Conservation (phyloP, 768 basidiomycete species). For the Suillus subaureus region DNA sequence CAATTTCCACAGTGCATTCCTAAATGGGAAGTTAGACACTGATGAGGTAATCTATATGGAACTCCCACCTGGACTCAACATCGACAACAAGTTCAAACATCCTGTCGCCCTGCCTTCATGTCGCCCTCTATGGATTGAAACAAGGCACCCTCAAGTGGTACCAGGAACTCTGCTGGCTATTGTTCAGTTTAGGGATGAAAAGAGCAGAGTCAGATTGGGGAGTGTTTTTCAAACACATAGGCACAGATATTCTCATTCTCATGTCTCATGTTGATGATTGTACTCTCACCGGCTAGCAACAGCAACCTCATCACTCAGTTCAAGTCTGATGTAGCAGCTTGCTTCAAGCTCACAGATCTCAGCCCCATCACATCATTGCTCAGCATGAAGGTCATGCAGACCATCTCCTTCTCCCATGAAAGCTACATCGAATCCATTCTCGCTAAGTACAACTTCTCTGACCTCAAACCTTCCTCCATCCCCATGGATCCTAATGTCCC, state of each 20-base stretch:
- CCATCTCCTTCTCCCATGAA: too few relatives aligned
- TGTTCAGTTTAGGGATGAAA: neutral
- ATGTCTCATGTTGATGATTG: slow-evolving; percentile 7
- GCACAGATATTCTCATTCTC: neutral
- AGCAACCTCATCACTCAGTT: neutral
- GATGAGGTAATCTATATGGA: slow-evolving; percentile 15
- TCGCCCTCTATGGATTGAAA: slow-evolving; percentile 4
- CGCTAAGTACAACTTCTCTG: too few relatives aligned
- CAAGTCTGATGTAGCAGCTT: too few relatives aligned
- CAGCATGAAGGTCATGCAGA: too few relatives aligned
- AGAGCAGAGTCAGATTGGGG: slow-evolving; percentile 3
- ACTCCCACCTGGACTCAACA: slow-evolving; percentile 1
- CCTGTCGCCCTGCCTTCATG: neutral
- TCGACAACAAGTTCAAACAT: neutral
- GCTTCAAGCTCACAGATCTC: too few relatives aligned
- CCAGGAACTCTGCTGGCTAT: neutral
- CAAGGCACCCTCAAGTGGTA: slow-evolving; percentile 14
- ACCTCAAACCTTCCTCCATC: too few relatives aligned
- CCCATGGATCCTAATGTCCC: too few relatives aligned
- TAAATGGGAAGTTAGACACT: too few relatives aligned
- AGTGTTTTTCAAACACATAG: neutral
- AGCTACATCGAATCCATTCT: too few relatives aligned
- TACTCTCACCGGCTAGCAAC: neutral
- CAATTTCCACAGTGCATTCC: too few relatives aligned
- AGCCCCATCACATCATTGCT: too few relatives aligned